Percentiles rank a stretch among this genome's conserved stretches.
Evolutionary conservation across 257 asterid genomes (phyloP).

Genomic region (Nicotiana undulata): DNA sequence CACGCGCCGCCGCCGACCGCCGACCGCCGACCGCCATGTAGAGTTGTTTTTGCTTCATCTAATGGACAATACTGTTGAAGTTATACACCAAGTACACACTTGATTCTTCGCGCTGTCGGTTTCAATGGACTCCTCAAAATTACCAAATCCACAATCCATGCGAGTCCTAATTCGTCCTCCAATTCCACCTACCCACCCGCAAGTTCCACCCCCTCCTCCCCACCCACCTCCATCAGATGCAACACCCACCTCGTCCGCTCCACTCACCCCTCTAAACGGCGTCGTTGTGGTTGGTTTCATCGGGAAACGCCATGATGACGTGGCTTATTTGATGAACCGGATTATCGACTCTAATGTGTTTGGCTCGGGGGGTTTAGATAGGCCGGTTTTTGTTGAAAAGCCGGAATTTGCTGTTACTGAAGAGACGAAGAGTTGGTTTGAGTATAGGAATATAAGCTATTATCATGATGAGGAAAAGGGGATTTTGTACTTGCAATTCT

Average conservation of each 20-base stretch:
- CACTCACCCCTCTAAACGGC: conserved; percentile 41
- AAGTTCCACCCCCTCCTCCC: conserved; percentile 29
- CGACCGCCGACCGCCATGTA: not conserved
- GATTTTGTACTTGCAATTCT: conserved; percentile 69
- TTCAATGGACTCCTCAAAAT: conserved; percentile 38
- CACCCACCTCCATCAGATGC: conserved; percentile 22
- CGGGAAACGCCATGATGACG: conserved; percentile 63
- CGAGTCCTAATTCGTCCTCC: conserved; percentile 73
- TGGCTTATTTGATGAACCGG: conserved; percentile 69
- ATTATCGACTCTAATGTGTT: conserved; percentile 63
- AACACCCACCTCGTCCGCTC: conserved; percentile 12
- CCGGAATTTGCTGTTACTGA: conserved; percentile 25
- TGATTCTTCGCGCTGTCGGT: not conserved
- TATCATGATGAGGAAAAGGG: conserved; percentile 56
- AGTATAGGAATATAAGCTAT: conserved; percentile 59
- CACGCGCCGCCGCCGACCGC: not conserved
- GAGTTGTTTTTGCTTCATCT: not conserved
- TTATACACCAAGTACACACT: not conserved
- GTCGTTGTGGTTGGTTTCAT: conserved; percentile 83
- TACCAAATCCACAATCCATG: conserved; percentile 35
- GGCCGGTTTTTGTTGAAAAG: conserved; percentile 36
- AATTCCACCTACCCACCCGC: conserved; percentile 15
- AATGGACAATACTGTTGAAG: not conserved
- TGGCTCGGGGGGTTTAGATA: conserved; percentile 65
- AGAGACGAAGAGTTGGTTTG: conserved; percentile 55